Evolutionary conservation across 163 green algal species (phyloP), one percentile per base, ranked within the genome.

Genomic region (Prototheca wickerhamii): DNA sequence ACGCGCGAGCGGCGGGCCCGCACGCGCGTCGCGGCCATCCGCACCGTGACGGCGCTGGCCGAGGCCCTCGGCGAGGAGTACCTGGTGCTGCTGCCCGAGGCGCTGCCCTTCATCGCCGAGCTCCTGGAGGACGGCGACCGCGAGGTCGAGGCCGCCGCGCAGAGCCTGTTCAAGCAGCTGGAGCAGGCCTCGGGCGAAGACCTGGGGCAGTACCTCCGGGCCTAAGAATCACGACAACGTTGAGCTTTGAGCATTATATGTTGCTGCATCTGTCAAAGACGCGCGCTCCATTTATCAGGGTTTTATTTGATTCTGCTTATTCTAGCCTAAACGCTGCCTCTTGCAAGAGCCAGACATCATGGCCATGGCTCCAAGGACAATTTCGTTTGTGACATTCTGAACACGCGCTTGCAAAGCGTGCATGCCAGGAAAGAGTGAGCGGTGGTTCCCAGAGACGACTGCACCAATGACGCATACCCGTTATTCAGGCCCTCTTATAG

Each of bases 161-260:
- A 82, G 60, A 62, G 72, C 33, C 71, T 98, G 32, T 51, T 96
- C n/a, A 53, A 59, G 28, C 51, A 63, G 58, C 67, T 97, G 44
- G 87, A 98, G 76, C 78, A 83, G 43, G 46, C 96, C 23, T 81
- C 78, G 21, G 91, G 89, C 17, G 91, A 97, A 74, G 77, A 86
- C 31, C 65, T 94, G 60, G 81, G 88, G 30, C 58, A 89, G 61
- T 94, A 91, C 63, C 66, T 92, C 17, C 84, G 76, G 61, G 32
- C 58, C n/a, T 79, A 55, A 71, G 18, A 5, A 25, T 25, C 15
- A 54, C 12, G 15, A 18, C 40, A 23, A 10, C 40, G 15, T 49
- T 49, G 15, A 23, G 10, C 15, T 15, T 49, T 15, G 10, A 23
- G 40, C 15, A 49, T 15, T 49, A 49, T 15, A 23, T 15, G 10